Evolutionary conservation across 371 early-diverging fungal species (phyloP), one percentile per base, ranked within the genome.

Genomic region (Mucor lusitanicus): DNA sequence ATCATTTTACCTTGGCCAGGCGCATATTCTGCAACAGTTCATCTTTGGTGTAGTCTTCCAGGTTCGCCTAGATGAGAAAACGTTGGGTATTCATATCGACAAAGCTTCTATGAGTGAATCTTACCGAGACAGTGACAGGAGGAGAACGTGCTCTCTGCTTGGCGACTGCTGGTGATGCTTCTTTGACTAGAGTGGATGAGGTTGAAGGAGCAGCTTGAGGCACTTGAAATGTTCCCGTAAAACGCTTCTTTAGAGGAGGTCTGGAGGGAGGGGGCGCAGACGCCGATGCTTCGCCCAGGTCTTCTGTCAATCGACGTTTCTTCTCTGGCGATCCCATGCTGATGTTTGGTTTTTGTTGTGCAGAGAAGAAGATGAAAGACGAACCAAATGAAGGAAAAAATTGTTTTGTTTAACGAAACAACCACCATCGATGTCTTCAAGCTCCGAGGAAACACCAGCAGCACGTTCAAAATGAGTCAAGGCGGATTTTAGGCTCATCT

Each of bases 201-300:
- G 54, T 25, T 54, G 54, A 27, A 53, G 53, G 54, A 25, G 54
- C n/a, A 15, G 55, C 35, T 28, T 33, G 35, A 19, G 69, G 67
- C 28, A 68, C 57, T 48, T 72, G 64, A 19, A 68, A 56, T 23
- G 64, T 58, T 5, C 70, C 64, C 3, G 70, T 74, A 48, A 74
- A 74, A 44, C 74, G 37, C 27, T 74, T 74, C 44, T 74, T 74
- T 21, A 74, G 58, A 21, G 74, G 74, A n/a, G 74, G 74, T 44
- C 70, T 53, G 12, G 74, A 63, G 32, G 70, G 68, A 46, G 59
- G 65, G n/a, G 35, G 12, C 3, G 53, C 25, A 61, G 56, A 32
- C 7, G 25, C 39, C 17, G 63, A 57, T 13, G 64, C 11, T 15
- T 64, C 64, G 11, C 46, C 64, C 11, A 11, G 13, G 17, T 57